phyloP scores from a whole-genome alignment of 1,284 basidiomycete genomes.

The Meira nashicola region DNA sequence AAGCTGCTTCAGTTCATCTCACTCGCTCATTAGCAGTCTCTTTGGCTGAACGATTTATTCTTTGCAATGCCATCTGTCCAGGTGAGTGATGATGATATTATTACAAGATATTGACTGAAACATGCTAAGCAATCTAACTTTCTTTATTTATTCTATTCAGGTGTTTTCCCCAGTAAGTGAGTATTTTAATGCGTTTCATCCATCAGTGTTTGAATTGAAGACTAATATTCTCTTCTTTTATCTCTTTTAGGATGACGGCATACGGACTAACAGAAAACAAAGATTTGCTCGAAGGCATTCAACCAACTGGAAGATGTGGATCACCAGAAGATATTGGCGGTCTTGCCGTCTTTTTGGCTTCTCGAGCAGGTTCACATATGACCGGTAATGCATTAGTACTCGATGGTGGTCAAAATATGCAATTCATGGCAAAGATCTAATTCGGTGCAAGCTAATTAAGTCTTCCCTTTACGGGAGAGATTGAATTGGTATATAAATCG shows the following conservation, averaged over 20 bases:
- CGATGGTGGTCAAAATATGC: slow-evolving; percentile 62
- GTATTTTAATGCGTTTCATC: too few relatives aligned
- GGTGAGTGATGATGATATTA: slow-evolving; percentile 55
- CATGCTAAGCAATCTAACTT: too few relatives aligned
- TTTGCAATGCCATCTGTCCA: slow-evolving; percentile 77
- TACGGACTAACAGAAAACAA: slow-evolving; percentile 63
- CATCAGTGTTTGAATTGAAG: slow-evolving; percentile 43
- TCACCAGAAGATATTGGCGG: slow-evolving; percentile 70
- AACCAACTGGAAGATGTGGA: slow-evolving; percentile 60
- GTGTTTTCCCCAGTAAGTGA: too few relatives aligned
- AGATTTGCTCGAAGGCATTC: slow-evolving; percentile 40
- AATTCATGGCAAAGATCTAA: slow-evolving; percentile 24
- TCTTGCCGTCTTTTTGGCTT: slow-evolving; percentile 67
- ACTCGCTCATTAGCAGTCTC: slow-evolving; percentile 70
- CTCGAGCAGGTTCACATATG: slow-evolving; percentile 67
- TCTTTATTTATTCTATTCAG: too few relatives aligned
- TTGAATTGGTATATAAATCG: neutral
- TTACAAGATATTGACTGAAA: too few relatives aligned
- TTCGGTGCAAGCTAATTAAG: neutral
- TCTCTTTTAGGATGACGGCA: slow-evolving; percentile 81
- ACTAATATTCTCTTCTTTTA: too few relatives aligned
- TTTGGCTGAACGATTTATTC: slow-evolving; percentile 57
- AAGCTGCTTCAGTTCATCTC: slow-evolving; percentile 70
- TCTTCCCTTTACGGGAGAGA: neutral
- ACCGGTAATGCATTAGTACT: slow-evolving; percentile 63